phyloP scores from a whole-genome alignment of 345 rosid species.

The Eucalyptus urophylla region DNA sequence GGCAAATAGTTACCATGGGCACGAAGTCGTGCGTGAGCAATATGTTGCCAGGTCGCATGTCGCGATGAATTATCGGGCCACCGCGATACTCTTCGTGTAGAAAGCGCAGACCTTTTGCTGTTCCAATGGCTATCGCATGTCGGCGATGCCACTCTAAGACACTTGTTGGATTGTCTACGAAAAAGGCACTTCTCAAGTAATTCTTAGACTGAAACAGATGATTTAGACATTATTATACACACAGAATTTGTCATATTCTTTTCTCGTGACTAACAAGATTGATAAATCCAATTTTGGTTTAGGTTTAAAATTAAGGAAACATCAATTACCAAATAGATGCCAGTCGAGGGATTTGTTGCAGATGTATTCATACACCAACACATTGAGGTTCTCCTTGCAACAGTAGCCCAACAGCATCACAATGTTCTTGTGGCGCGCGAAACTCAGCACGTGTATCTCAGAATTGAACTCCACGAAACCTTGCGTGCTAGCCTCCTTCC shows the following conservation, averaged over 20 bases:
- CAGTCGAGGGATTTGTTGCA: slow-evolving; percentile 57
- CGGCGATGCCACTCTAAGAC: slow-evolving; percentile 54
- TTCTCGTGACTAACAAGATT: background rate
- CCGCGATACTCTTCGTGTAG: slow-evolving; percentile 58
- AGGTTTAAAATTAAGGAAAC: background rate
- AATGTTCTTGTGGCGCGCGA: slow-evolving; percentile 64
- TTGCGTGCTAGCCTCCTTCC: slow-evolving; percentile 45
- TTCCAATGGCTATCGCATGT: slow-evolving; percentile 41
- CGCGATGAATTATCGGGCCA: slow-evolving; percentile 52
- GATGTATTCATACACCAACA: slow-evolving; percentile 54
- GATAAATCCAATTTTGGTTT: background rate
- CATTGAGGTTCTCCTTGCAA: slow-evolving; percentile 53
- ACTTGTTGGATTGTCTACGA: slow-evolving; percentile 10
- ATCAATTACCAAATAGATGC: slow-evolving; percentile 50
- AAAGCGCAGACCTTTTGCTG: slow-evolving; percentile 49
- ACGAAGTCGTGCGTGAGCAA: slow-evolving; percentile 59
- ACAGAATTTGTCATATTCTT: background rate
- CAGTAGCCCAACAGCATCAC: slow-evolving; percentile 57
- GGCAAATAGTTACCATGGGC: slow-evolving; percentile 30
- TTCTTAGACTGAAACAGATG: background rate
- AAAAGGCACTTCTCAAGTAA: background rate
- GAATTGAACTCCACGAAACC: slow-evolving; percentile 43
- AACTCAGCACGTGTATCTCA: slow-evolving; percentile 37
- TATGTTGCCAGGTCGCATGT: slow-evolving; percentile 48
- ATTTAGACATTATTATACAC: background rate